Evolutionary conservation across 2,329 filamentous ascomycete genomes (phyloP).

Genomic region (Sarocladium brachiariae): DNA sequence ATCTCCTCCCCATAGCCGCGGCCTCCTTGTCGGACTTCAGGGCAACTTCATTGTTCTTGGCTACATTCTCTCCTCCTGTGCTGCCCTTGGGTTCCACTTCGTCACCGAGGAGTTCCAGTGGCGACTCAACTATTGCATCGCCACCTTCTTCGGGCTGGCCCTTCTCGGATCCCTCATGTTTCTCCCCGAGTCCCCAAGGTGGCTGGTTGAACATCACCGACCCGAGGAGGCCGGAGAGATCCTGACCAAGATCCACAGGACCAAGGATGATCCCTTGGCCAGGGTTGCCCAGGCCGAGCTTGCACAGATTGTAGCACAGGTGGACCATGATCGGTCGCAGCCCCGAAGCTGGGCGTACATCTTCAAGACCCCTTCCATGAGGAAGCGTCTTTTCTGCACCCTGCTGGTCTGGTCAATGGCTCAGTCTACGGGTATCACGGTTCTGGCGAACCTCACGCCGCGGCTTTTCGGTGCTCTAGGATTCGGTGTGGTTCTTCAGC

Average conservation of each 20-base stretch:
- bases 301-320: conserved; percentile 14
- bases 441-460: conserved; percentile 10
- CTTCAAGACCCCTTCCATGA: conserved; percentile 12
- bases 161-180: conserved; percentile 24
- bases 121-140: conserved; percentile 23
- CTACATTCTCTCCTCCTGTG: conserved; percentile 25
- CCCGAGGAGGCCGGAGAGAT: conserved; percentile 22
- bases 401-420: conserved; percentile 15
- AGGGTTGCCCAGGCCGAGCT: conserved; percentile 13
- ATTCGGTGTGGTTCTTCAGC: conserved; percentile 14
- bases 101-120: conserved; percentile 19
- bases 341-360: conserved; percentile 13
- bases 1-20: conserved; percentile 27
- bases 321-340: conserved; percentile 13
- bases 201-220: conserved; percentile 30
- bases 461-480: conserved; percentile 14
- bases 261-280: conserved; percentile 11
- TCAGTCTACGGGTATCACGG: conserved; percentile 15
- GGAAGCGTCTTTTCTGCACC: conserved; percentile 13
- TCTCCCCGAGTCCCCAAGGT: conserved; percentile 31
- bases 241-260: conserved; percentile 12
- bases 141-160: conserved; percentile 17
- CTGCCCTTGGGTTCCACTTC: conserved; percentile 17
- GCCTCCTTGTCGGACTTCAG: conserved; percentile 27
- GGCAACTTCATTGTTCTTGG: conserved; percentile 25